Evolutionary conservation across 352 stramenopile genomes (phyloP).

Genomic region (Lagenidium sp.): DNA sequence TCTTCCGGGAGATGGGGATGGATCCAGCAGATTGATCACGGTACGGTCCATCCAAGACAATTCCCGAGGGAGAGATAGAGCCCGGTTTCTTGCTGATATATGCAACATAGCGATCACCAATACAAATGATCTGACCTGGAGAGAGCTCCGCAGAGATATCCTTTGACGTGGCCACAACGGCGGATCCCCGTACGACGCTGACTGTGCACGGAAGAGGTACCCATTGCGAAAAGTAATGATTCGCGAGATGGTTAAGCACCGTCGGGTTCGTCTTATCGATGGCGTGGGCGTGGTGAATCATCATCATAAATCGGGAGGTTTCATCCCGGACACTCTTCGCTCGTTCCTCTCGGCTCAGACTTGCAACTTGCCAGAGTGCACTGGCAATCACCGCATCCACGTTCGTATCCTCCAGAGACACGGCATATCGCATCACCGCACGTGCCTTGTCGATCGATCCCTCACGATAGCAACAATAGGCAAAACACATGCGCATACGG

Average conservation of each 20-base stretch:
- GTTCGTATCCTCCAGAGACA: constrained; percentile 85
- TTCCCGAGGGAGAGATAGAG: constrained; percentile 47
- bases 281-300: constrained; percentile 86
- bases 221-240: constrained; percentile 98
- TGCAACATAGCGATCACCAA: constrained; percentile 88
- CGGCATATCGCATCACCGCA: constrained; percentile 78
- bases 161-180: constrained; percentile 79
- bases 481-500: constrained; percentile 93
- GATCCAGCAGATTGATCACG: constrained; percentile 56
- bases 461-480: constrained; percentile 94
- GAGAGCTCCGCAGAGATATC: constrained; percentile 86
- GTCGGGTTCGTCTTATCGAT: constrained; percentile 86
- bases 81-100: constrained; percentile 72
- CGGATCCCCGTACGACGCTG: constrained; percentile 76
- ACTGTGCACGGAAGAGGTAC: constrained; percentile 86
- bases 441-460: constrained; percentile 85
- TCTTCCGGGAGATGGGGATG: constrained; percentile 72
- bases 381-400: constrained; percentile 93
- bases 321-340: constrained; percentile 74
- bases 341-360: constrained; percentile 62
- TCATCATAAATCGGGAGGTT: constrained; percentile 87
- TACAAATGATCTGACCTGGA: constrained; percentile 89
- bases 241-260: constrained; percentile 96
- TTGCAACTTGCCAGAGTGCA: constrained; percentile 89
- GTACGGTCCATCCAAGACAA: constrained; percentile 75